These are phyloP conservation scores for Penicillium occitanis DNA, from an alignment of 2,329 filamentous ascomycete species.

Conservation along the genomic window DNA sequence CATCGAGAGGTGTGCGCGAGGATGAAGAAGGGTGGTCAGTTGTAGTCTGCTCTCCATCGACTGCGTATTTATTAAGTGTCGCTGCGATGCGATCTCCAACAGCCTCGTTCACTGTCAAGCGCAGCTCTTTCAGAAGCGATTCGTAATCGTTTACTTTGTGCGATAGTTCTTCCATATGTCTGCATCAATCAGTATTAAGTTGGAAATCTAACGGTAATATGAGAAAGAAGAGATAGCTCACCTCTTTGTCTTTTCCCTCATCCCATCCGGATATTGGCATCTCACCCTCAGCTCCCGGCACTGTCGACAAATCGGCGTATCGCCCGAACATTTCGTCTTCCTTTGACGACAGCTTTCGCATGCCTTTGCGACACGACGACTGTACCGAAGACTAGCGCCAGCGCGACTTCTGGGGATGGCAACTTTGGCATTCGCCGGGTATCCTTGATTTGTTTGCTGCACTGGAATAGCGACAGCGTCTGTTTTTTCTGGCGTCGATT, in stretches of 20 bases:
- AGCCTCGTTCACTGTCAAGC: constrained; percentile 32
- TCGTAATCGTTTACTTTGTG: constrained; percentile 40
- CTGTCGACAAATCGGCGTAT: constrained; percentile 42
- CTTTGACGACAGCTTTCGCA: constrained; percentile 45
- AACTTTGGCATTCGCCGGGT: constrained; percentile 29
- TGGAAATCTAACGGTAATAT: neutral
- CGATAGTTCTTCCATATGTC: constrained; percentile 38
- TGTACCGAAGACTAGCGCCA: constrained; percentile 23
- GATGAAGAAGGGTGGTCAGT: constrained; percentile 32
- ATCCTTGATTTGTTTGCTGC: constrained; percentile 4
- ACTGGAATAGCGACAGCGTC: constrained; percentile 2
- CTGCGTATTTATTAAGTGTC: constrained; percentile 39
- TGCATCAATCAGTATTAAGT: constrained; percentile 18
- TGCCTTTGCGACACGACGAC: constrained; percentile 37
- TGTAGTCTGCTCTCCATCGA: constrained; percentile 24
- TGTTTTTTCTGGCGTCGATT: constrained; percentile 13
- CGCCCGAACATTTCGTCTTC: constrained; percentile 48
- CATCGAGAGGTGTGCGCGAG: constrained; percentile 31
- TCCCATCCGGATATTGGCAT: constrained; percentile 43
- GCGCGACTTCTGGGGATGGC: constrained; percentile 32
- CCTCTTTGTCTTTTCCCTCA: constrained; percentile 42
- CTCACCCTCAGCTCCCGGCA: constrained; percentile 39
- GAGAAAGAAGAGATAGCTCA: constrained; percentile 15
- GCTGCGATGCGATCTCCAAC: constrained; percentile 37
- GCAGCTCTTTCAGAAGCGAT: constrained; percentile 39